A percentile compares a stretch with the other conserved stretches of the same genome.
Conservation (phyloP, 1,284 basidiomycete genomes). For the Vanrija humicola region DNA sequence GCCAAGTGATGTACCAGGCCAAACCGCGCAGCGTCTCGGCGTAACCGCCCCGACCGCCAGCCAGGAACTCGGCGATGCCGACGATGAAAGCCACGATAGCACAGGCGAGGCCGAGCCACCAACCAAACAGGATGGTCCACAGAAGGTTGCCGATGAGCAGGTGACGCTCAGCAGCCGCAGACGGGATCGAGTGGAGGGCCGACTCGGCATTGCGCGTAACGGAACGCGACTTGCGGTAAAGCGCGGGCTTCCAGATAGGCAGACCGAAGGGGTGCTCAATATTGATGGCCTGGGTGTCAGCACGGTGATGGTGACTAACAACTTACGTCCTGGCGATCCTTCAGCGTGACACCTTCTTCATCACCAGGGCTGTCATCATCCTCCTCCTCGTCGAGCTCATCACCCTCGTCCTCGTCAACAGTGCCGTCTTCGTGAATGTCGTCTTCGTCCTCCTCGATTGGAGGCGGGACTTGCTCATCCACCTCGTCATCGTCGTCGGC, state of each 20-base stretch:
- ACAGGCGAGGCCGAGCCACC: constrained; percentile 81
- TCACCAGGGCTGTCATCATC: constrained; percentile 48
- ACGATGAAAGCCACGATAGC: constrained; percentile 65
- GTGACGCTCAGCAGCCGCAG: constrained; percentile 85
- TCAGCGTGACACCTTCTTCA: constrained; percentile 85
- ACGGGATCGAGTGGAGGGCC: constrained; percentile 86
- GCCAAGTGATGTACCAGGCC: constrained; percentile 96
- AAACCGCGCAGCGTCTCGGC: constrained; percentile 84
- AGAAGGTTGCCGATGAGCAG: constrained; percentile 87
- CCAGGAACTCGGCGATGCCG: constrained; percentile 53
- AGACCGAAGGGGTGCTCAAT: constrained; percentile 99
- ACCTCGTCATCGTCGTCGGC: constrained; percentile 33
- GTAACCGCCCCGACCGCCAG: constrained; percentile 76
- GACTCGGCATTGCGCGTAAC: constrained; percentile 94
- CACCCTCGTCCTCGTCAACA: constrained; percentile 33
- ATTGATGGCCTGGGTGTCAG: constrained; percentile 64
- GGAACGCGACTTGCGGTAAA: constrained; percentile 97
- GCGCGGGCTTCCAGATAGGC: constrained; percentile 98
- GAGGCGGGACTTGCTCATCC: constrained; percentile 24
- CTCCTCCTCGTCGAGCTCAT: constrained; percentile 37
- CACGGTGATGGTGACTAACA: neutral
- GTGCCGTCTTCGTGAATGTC: neutral
- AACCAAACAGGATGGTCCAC: constrained; percentile 82
- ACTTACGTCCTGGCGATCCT: constrained; percentile 87
- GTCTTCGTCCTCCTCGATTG: constrained; percentile 27